A percentile compares a stretch with the other conserved stretches of the same genome.
These are phyloP conservation scores for Cladophialophora immunda DNA, from an alignment of 2,329 filamentous ascomycete genomes.

Conservation along the genomic window DNA sequence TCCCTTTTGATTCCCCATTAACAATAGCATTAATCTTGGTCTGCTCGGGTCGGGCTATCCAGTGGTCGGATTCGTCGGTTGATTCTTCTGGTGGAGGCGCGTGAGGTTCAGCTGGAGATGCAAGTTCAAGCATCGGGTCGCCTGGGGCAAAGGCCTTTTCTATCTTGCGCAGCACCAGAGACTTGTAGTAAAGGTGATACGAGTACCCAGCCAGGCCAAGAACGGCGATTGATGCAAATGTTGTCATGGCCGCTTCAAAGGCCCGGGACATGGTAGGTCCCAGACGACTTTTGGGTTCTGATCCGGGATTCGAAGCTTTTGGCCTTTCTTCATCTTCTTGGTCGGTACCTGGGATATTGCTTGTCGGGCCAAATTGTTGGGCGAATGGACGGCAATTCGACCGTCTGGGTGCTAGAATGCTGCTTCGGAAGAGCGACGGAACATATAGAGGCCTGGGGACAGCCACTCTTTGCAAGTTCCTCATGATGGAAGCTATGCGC, in stretches of 20 bases:
- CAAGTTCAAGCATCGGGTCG: slow-evolving; percentile 85
- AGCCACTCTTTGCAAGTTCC: slow-evolving; percentile 18
- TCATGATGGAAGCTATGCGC: slow-evolving; percentile 26
- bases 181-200: slow-evolving; percentile 88
- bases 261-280: slow-evolving; percentile 64
- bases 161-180: slow-evolving; percentile 90
- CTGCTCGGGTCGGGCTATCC: slow-evolving; percentile 88
- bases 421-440: slow-evolving; percentile 10
- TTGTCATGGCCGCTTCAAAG: slow-evolving; percentile 77
- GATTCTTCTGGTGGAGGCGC: slow-evolving; percentile 18
- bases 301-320: slow-evolving; percentile 27
- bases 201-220: slow-evolving; percentile 77
- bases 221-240: slow-evolving; percentile 76
- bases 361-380: slow-evolving; percentile 35
- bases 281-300: slow-evolving; percentile 23
- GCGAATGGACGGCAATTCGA: slow-evolving; percentile 25
- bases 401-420: slow-evolving; percentile 1
- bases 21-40: slow-evolving; percentile 82
- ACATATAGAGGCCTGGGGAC: slow-evolving; percentile 17
- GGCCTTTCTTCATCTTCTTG: slow-evolving; percentile 34
- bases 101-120: slow-evolving; percentile 51
- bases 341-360: slow-evolving; percentile 29
- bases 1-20: slow-evolving; percentile 73
- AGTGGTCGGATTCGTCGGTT: slow-evolving; percentile 53
- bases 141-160: slow-evolving; percentile 89